Percentiles rank a stretch among this genome's conserved stretches.
Conservation (phyloP, 2,329 filamentous ascomycete species). For the Fusarium citri region DNA sequence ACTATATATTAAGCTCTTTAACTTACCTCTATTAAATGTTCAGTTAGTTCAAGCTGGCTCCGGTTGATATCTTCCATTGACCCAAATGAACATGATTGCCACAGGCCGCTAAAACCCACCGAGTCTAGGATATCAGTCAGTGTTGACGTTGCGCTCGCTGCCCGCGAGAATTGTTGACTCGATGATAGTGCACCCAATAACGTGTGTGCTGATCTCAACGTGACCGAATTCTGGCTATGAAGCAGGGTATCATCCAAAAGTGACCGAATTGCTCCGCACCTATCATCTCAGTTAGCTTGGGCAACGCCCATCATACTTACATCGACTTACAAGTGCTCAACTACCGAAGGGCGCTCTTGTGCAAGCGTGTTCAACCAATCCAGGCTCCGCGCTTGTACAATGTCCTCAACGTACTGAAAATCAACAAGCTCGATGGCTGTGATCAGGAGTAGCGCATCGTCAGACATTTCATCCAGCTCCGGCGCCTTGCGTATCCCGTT, state of each 20-base stretch:
- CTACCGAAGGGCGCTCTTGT: conserved; percentile 64
- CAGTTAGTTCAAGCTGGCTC: conserved; percentile 62
- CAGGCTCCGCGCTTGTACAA: conserved; percentile 68
- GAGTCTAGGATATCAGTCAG: conserved; percentile 67
- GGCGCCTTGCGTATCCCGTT: conserved; percentile 43
- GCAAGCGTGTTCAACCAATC: conserved; percentile 71
- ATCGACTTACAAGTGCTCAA: conserved; percentile 66
- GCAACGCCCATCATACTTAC: no score
- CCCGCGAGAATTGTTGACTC: conserved; percentile 62
- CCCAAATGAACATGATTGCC: conserved; percentile 66
- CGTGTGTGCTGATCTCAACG: conserved; percentile 70
- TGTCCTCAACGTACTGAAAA: conserved; percentile 73
- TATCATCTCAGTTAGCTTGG: conserved; percentile 43
- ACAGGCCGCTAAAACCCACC: conserved; percentile 73
- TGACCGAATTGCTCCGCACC: conserved; percentile 66
- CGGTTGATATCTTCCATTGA: conserved; percentile 51
- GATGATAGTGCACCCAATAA: conserved; percentile 70
- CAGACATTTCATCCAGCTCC: conserved; percentile 61
- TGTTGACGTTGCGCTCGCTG: conserved; percentile 59
- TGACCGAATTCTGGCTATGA: conserved; percentile 71
- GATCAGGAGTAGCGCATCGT: conserved; percentile 72
- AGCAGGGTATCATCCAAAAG: conserved; percentile 71
- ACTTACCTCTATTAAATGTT: conserved; percentile 70
- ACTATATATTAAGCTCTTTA: no score
- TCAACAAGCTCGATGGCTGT: conserved; percentile 74